These are phyloP conservation scores for Mimosa pudica DNA, from an alignment of 306 rosid species.

Conservation along the genomic window DNA sequence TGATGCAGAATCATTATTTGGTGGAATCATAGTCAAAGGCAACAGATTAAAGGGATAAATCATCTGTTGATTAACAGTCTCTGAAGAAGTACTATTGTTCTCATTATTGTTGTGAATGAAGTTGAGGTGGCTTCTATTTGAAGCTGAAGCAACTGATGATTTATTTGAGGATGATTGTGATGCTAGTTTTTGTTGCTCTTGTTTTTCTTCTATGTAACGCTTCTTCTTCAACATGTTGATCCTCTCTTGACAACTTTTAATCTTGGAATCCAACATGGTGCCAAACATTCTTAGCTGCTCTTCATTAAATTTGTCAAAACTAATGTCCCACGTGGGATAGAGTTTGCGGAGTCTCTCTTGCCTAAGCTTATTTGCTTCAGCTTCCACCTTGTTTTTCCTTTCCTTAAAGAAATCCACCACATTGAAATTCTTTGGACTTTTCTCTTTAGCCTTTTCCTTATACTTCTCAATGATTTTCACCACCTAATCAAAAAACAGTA, in stretches of 20 bases:
- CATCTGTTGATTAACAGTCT: too few species aligned
- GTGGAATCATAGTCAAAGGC: too few species aligned
- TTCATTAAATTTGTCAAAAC: not conserved
- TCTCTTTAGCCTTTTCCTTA: not conserved
- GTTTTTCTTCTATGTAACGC: not conserved
- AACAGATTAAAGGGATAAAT: too few species aligned
- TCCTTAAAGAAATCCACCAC: conserved; percentile 29
- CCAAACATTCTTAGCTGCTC: conserved; percentile 1
- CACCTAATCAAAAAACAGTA: not conserved
- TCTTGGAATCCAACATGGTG: conserved; percentile 13
- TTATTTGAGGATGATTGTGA: not conserved
- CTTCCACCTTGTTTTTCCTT: conserved; percentile 23
- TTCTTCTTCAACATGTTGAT: conserved; percentile 23
- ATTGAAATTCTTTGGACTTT: conserved; percentile 3
- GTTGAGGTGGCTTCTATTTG: conserved; percentile 1
- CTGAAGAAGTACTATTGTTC: not conserved
- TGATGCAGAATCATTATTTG: too few species aligned
- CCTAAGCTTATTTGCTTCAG: not conserved
- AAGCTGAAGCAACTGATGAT: not conserved
- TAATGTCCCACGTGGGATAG: conserved; percentile 38
- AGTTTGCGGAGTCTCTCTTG: not conserved
- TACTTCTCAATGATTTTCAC: not conserved
- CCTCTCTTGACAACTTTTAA: conserved; percentile 6
- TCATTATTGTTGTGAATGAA: not conserved
- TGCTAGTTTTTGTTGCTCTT: not conserved